These are phyloP conservation scores for Aquilaria malaccensis DNA, from an alignment of 345 rosid genomes.

Conservation along the genomic window DNA sequence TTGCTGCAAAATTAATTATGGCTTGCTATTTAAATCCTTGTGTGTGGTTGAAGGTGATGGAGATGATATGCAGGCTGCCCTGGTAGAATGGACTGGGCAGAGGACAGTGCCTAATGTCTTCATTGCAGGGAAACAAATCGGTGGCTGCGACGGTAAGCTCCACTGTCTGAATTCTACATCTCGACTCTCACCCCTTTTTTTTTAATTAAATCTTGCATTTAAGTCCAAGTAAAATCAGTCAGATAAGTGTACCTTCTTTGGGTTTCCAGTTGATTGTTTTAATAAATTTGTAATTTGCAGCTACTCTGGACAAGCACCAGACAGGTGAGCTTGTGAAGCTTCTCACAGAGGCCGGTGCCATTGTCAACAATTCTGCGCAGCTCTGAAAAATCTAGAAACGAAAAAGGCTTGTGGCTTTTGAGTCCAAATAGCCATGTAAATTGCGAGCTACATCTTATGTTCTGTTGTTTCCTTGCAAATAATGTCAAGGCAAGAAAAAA, in stretches of 20 bases:
- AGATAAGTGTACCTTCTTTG: not conserved
- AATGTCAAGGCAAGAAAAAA: no score
- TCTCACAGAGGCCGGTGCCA: slow-evolving; percentile 51
- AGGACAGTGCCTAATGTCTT: slow-evolving; percentile 61
- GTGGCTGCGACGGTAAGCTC: slow-evolving; percentile 60
- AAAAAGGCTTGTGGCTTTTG: not conserved
- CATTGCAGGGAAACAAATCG: slow-evolving; percentile 58
- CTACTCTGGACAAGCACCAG: slow-evolving; percentile 36
- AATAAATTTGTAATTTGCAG: slow-evolving; percentile 36
- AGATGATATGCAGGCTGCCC: slow-evolving; percentile 38
- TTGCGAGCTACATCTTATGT: not conserved
- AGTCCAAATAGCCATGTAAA: not conserved
- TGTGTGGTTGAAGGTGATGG: slow-evolving; percentile 34
- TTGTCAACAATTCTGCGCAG: slow-evolving; percentile 28
- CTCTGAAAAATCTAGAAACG: slow-evolving; percentile 12
- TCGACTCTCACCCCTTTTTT: not conserved
- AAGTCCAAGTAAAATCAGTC: not conserved
- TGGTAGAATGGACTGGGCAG: slow-evolving; percentile 56
- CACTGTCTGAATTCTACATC: not conserved
- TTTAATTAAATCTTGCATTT: not conserved
- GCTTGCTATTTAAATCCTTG: not conserved
- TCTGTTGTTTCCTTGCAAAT: no score
- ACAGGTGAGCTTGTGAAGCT: slow-evolving; percentile 49
- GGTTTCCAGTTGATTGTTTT: not conserved
- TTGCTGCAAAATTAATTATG: not conserved